phyloP scores from a whole-genome alignment of 805 yeast genomes.

The Debaryomyces hansenii region DNA sequence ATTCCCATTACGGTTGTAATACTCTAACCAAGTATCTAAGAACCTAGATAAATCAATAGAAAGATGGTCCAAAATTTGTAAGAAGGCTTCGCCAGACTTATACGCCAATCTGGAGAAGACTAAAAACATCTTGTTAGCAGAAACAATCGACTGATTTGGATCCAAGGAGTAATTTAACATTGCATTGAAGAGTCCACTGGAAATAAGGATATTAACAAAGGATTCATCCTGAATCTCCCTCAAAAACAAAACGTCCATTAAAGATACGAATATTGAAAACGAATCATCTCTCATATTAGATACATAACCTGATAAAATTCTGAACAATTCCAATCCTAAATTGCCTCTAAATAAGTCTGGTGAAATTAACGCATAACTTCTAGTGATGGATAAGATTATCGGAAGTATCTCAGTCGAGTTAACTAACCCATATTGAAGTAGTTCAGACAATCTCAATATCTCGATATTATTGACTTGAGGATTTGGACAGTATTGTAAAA shows the following conservation, averaged over 20 bases:
- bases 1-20: constrained; percentile 57
- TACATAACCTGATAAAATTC: constrained; percentile 53
- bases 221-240: constrained; percentile 21
- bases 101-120: constrained; percentile 39
- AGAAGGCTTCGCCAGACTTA: constrained; percentile 34
- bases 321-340: constrained; percentile 43
- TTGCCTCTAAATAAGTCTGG: constrained; percentile 41
- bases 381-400: constrained; percentile 55
- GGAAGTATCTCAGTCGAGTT: constrained; percentile 76
- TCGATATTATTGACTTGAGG: constrained; percentile 27
- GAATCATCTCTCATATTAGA: constrained; percentile 71
- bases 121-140: constrained; percentile 34
- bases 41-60: constrained; percentile 23
- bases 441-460: constrained; percentile 47
- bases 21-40: constrained; percentile 39
- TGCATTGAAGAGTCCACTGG: constrained; percentile 47
- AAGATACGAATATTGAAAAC: constrained; percentile 52
- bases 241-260: constrained; percentile 51
- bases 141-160: constrained; percentile 43
- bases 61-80: constrained; percentile 30
- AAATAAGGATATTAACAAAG: constrained; percentile 31
- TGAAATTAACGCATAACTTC: constrained; percentile 58
- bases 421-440: constrained; percentile 57
- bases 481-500: constrained; percentile 61
- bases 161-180: constrained; percentile 42